Evolutionary conservation across 2,329 filamentous ascomycete species (phyloP), one percentile per base, ranked within the genome.

Genomic region (Graphilbum fragrans): DNA sequence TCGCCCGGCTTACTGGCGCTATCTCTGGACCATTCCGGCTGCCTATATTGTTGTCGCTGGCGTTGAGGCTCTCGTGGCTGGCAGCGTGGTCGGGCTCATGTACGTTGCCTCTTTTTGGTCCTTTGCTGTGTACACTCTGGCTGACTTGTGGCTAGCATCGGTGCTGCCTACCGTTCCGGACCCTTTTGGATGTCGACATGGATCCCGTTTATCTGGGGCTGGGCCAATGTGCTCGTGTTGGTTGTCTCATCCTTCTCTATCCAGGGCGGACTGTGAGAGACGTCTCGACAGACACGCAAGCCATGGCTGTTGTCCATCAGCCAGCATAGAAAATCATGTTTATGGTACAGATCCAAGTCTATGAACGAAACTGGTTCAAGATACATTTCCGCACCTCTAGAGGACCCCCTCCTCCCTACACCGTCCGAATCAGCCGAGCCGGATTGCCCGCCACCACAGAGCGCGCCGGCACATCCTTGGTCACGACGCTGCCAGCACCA

Each of bases 121-220:
- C 16, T 31, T 27, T 14, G 1, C 5, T 20, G 18, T 34, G 6
- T n/a, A 21, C 5, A 35, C 19, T 2, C 6, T n/a, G n/a, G 11
- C 31, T 6, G 46, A 39, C n/a, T 16, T 5, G n/a, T n/a, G n/a
- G n/a, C 5, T 48, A 88, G 84, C 38, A 65, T 93, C 18, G 86
- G 84, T 12, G 84, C 81, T 9, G 75, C 90, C 29, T 94, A 94
- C 56, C 74, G 78, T 51, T 74, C 82, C 3, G 88, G 86, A 35
- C 86, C 82, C 60, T 94, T 90, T 57, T 71, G 79, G 53, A 92
- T 94, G 86, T 90, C 86, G 36, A 94, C 88, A 0, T 94, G 87
- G 87, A 84, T 94, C 39, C 88, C 88, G 0, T 82, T 92, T 54
- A 73, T 88, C 19, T 94, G 88, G 88, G 85, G 78, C 1, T 72